Evolutionary conservation across 1,139 yeast species (phyloP), one percentile per base, ranked within the genome.

Genomic region (Blastobotrys elegans): DNA sequence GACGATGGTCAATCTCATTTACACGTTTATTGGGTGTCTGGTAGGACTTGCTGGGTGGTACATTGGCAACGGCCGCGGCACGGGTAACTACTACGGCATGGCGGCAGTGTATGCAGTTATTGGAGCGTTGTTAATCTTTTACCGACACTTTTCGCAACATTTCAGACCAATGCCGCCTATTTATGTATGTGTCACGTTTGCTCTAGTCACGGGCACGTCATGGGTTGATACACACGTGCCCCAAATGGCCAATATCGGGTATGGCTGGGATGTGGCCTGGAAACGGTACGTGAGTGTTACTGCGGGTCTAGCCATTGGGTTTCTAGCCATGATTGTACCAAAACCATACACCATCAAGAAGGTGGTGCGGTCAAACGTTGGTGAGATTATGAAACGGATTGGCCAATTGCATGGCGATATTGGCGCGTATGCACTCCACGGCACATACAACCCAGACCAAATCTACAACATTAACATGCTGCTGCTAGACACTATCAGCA

Each of bases 191-290:
- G 59, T 64, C 24, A 63, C 71, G 1, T 53, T 56, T 3, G 53
- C 57, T 1, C 51, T 67, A 22, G 65, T 65, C 2, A 45, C 60
- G 14, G 68, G 68, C 3, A 56, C 65, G 33, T 59, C 66, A 22
- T 67, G 68, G 68, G 55, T 53, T 20, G 59, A 61, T 36, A 27
- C 56, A 36, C 40, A 44, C 37, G 24, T 47, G 43, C 42, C 41
- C 7, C 38, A 18, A 10, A 24, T 50, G 43, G 20, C 44, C 35
- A n/a, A 57, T 49, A 49, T 56, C 3, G 66, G 66, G 3, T 40
- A 43, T n/a, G 71, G 71, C 1, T 66, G 58, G 51, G 47, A 53
- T 2, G 64, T 64, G 13, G 69, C 69, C 1, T 67, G 70, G 70
- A 51, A 62, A 6, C 58, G 71, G 21, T 64, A 63, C 29, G 63